These are phyloP conservation scores for Coemansia sp. DNA, from an alignment of 192 early-diverging fungal species.

Conservation along the genomic window DNA sequence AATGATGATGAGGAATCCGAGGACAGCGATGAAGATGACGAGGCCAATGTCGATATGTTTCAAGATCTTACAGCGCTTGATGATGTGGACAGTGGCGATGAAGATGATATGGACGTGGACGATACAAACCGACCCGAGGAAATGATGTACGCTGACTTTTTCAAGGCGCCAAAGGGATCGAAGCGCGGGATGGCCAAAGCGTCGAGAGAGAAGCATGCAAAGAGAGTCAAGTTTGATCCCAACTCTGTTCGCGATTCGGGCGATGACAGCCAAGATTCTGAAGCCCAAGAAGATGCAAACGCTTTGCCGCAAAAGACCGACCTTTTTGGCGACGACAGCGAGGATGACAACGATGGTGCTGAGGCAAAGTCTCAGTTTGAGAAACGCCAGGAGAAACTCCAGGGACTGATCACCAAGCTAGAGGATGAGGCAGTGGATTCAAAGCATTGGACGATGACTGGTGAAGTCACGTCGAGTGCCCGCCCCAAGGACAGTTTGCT, in stretches of 20 bases:
- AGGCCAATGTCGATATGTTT: conserved; percentile 65
- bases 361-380: conserved; percentile 73
- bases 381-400: conserved; percentile 68
- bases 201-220: conserved; percentile 34
- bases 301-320: conserved; percentile 13
- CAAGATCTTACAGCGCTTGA: conserved; percentile 55
- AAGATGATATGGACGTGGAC: conserved; percentile 64
- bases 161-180: conserved; percentile 64
- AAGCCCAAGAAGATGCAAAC: neutral
- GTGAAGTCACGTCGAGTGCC: conserved; percentile 77
- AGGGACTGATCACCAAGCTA: conserved; percentile 73
- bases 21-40: conserved; percentile 45
- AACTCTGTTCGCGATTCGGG: conserved; percentile 37
- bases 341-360: conserved; percentile 4
- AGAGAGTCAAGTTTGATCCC: conserved; percentile 53
- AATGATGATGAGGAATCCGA: conserved; percentile 60
- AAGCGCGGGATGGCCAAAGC: conserved; percentile 49
- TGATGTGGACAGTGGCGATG: conserved; percentile 65
- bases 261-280: conserved; percentile 37
- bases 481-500: conserved; percentile 92
- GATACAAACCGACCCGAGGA: conserved; percentile 62
- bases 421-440: conserved; percentile 81
- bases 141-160: conserved; percentile 83
- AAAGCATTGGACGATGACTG: conserved; percentile 88
- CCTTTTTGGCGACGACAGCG: conserved; percentile 27